Conservation (phyloP, 495 filamentous ascomycete genomes). For the Annulohypoxylon nitens region DNA sequence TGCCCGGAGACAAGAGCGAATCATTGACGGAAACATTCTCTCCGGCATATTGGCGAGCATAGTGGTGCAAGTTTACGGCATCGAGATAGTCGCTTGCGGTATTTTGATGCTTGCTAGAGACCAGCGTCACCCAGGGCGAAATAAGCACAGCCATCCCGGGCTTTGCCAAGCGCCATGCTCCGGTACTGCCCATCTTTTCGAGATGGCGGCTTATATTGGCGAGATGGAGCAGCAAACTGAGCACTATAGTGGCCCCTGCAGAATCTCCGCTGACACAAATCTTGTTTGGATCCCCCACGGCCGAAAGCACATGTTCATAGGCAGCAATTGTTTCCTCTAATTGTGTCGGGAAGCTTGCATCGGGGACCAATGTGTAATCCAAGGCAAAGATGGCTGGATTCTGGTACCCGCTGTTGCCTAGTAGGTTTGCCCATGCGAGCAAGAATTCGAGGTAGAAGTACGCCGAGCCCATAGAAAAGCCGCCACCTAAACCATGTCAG, state of each 20-base stretch:
- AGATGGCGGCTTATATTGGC: constrained; percentile 47
- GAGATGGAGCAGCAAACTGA: constrained; percentile 74
- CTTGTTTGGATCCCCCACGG: constrained; percentile 63
- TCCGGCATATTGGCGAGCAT: constrained; percentile 75
- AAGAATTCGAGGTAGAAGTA: constrained; percentile 89
- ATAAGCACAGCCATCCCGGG: constrained; percentile 68
- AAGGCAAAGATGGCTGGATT: constrained; percentile 84
- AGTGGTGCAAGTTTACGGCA: constrained; percentile 65
- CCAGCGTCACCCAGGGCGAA: constrained; percentile 72
- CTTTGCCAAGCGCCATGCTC: constrained; percentile 44
- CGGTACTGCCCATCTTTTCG: constrained; percentile 50
- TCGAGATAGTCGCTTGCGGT: constrained; percentile 74
- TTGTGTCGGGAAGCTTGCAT: constrained; percentile 75
- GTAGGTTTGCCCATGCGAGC: constrained; percentile 70
- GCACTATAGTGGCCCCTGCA: constrained; percentile 76
- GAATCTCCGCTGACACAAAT: constrained; percentile 80
- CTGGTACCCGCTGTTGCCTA: constrained; percentile 69
- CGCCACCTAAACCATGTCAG: constrained; percentile 67
- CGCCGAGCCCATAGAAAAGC: constrained; percentile 80
- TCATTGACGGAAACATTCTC: constrained; percentile 60
- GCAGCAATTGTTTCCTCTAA: constrained; percentile 72
- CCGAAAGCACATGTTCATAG: constrained; percentile 73
- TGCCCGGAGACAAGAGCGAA: constrained; percentile 74
- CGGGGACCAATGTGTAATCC: constrained; percentile 84
- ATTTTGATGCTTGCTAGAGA: constrained; percentile 67